phyloP scores from a whole-genome alignment of 75 land plant genomes.

The Sequoia sempervirens region DNA sequence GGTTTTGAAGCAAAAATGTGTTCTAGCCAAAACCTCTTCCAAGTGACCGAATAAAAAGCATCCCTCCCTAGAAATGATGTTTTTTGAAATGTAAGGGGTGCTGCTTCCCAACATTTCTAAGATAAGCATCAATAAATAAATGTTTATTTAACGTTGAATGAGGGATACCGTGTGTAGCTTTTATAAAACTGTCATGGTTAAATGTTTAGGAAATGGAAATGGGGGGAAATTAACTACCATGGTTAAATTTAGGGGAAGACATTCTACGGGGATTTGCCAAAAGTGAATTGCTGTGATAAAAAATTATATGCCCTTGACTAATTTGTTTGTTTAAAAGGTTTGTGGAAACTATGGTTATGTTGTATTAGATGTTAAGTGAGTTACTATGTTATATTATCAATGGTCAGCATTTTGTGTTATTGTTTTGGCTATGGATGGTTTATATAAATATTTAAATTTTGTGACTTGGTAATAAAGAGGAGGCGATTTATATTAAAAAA shows the following conservation, averaged over 20 bases:
- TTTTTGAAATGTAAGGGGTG: not conserved
- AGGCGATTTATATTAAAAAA: too few species aligned
- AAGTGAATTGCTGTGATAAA: not conserved
- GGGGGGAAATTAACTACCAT: too few species aligned
- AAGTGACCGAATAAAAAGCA: not conserved
- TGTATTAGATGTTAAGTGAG: too few species aligned
- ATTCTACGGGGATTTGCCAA: not conserved
- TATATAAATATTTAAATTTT: too few species aligned
- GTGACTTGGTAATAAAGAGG: too few species aligned
- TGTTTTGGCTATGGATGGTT: too few species aligned
- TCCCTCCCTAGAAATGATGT: not conserved
- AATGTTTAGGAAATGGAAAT: too few species aligned
- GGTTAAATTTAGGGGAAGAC: not conserved
- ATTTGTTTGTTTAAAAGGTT: too few species aligned
- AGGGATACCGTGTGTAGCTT: not conserved
- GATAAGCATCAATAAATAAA: not conserved
- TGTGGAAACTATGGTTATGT: too few species aligned
- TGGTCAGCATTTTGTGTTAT: too few species aligned
- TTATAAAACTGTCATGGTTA: not conserved
- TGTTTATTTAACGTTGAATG: not conserved
- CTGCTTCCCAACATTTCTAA: not conserved
- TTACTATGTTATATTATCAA: too few species aligned
- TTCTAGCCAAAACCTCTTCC: not conserved
- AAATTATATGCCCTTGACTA: not conserved
- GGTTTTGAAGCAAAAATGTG: not conserved